A percentile compares a stretch with the other conserved stretches of the same genome.
phyloP scores from a whole-genome alignment of 305 asterid species.

The Solanum hybrid region DNA sequence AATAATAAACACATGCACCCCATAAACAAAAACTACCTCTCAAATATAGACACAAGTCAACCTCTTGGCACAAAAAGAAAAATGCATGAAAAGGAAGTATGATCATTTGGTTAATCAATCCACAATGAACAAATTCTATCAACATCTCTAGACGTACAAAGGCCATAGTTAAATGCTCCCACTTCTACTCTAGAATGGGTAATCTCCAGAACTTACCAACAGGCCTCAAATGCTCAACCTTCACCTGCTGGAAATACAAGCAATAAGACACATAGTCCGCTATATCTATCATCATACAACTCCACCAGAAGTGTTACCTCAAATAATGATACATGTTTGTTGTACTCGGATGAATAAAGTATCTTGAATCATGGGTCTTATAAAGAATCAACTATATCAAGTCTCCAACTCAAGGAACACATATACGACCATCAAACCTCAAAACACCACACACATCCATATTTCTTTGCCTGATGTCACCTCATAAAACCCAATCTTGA shows the following conservation, averaged over 20 bases:
- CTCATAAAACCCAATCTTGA: not conserved
- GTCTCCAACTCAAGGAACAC: not conserved
- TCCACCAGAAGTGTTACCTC: not conserved
- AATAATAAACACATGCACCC: not conserved
- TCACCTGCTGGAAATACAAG: not conserved
- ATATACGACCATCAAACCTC: not conserved
- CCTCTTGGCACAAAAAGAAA: not conserved
- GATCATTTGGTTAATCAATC: not conserved
- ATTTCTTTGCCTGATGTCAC: not conserved
- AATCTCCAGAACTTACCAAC: too few species aligned
- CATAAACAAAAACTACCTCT: not conserved
- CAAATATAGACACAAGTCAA: not conserved
- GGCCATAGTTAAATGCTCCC: not conserved
- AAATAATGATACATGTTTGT: not conserved
- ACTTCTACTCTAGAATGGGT: not conserved
- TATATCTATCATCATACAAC: not conserved
- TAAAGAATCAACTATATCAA: too few species aligned
- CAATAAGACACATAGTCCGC: too few species aligned
- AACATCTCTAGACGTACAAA: not conserved
- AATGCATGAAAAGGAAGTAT: not conserved
- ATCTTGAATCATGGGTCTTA: not conserved
- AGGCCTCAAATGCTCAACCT: not conserved
- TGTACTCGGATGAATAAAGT: not conserved
- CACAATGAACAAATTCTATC: not conserved
- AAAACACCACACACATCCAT: not conserved